phyloP scores from a whole-genome alignment of 192 early-diverging fungal species.

The Backusella westeae region DNA sequence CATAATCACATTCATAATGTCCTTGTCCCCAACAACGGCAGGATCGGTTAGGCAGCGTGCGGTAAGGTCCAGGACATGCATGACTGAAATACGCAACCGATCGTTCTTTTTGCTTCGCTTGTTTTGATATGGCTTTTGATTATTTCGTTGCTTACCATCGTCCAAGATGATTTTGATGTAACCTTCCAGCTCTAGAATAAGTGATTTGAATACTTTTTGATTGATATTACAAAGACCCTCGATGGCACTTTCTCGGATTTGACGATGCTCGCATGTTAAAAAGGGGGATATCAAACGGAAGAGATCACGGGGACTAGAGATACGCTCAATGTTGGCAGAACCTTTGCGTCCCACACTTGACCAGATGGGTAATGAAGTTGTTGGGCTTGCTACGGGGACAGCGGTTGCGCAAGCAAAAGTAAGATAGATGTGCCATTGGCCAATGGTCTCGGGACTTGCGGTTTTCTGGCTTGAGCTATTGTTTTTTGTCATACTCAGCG shows the following conservation, averaged over 20 bases:
- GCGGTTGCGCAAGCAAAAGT: constrained; percentile 72
- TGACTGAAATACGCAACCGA: constrained; percentile 66
- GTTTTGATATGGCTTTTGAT: constrained; percentile 51
- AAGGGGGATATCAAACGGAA: constrained; percentile 67
- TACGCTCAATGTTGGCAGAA: constrained; percentile 43
- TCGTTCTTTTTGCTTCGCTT: constrained; percentile 64
- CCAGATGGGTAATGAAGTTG: constrained; percentile 22
- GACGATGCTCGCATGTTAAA: constrained; percentile 60
- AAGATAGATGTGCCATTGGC: constrained; percentile 74
- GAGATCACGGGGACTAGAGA: constrained; percentile 53
- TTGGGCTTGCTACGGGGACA: constrained; percentile 37
- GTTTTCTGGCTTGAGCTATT: constrained; percentile 35
- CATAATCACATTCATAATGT: constrained; percentile 62
- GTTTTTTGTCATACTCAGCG: constrained; percentile 46
- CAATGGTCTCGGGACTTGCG: constrained; percentile 61
- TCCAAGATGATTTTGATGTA: constrained; percentile 58
- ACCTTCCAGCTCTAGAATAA: constrained; percentile 68
- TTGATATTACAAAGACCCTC: constrained; percentile 65
- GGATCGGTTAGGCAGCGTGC: constrained; percentile 63
- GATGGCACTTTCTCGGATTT: constrained; percentile 69
- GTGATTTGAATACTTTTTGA: constrained; percentile 57
- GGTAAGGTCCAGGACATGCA: constrained; percentile 69
- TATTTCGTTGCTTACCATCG: constrained; percentile 53
- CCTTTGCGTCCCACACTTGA: constrained; percentile 42
- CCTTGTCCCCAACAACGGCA: constrained; percentile 55